These are phyloP conservation scores for Erythrophleum fordii DNA, from an alignment of 306 rosid genomes.

Conservation along the genomic window DNA sequence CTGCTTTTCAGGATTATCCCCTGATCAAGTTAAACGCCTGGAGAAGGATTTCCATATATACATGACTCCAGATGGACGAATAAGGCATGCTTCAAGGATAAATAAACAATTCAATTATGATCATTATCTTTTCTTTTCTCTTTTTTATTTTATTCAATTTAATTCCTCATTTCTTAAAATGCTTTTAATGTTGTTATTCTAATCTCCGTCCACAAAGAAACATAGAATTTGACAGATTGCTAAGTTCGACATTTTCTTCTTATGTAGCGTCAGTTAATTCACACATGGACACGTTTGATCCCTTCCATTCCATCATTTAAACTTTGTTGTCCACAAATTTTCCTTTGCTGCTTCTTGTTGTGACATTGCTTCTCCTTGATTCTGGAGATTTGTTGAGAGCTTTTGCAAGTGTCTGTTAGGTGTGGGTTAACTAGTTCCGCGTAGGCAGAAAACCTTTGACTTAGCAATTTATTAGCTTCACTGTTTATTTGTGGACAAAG, in stretches of 20 bases:
- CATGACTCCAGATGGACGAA: constrained; percentile 70
- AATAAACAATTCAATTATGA: background rate
- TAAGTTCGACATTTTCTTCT: no score
- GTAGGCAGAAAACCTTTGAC: no score
- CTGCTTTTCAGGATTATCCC: constrained; percentile 77
- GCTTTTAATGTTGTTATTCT: background rate
- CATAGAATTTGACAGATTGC: no score
- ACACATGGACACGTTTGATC: background rate
- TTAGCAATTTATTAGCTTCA: no score
- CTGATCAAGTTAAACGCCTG: constrained; percentile 74
- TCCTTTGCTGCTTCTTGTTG: background rate
- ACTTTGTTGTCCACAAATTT: background rate
- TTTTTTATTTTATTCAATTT: background rate
- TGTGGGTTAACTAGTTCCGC: no score
- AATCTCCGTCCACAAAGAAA: no score
- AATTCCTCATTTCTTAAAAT: background rate
- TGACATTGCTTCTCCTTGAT: no score
- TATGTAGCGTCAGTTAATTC: background rate
- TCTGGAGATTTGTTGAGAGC: no score
- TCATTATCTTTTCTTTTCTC: background rate
- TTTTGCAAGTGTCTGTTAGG: no score
- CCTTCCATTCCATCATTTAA: background rate
- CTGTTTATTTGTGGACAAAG: background rate
- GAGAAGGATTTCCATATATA: constrained; percentile 63
- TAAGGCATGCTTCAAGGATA: constrained; percentile 49